Percentiles rank a stretch among this genome's conserved stretches.
Conservation (phyloP, 352 stramenopile genomes). For the Pythium brachiatum region DNA sequence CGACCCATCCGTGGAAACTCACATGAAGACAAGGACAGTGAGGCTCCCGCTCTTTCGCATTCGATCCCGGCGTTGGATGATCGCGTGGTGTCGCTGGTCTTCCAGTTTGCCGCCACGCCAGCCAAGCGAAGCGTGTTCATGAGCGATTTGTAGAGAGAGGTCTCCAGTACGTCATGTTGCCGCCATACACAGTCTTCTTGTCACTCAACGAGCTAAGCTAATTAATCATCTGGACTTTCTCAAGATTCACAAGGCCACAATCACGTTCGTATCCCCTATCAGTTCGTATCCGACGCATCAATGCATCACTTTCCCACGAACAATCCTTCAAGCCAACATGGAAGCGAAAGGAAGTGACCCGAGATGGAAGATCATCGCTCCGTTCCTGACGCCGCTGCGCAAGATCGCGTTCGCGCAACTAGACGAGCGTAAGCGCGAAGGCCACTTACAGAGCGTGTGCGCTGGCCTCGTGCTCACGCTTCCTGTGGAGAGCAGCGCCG, state of each 20-base stretch:
- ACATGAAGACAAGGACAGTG: background rate
- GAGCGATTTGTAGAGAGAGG: background rate
- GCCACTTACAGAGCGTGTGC: conserved; percentile 9
- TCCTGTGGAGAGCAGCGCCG: conserved; percentile 8
- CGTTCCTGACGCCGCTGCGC: conserved; percentile 5
- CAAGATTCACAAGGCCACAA: no score
- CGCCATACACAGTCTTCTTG: no score
- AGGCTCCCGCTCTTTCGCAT: background rate
- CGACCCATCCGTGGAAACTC: background rate
- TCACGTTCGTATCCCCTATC: no score
- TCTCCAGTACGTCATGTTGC: no score
- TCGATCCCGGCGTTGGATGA: background rate
- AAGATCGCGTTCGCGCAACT: background rate
- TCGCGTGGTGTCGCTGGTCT: background rate
- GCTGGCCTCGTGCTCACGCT: conserved; percentile 10
- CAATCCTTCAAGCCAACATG: no score
- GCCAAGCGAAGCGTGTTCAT: background rate
- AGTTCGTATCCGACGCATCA: background rate
- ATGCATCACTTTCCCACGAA: background rate
- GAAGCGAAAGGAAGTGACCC: background rate
- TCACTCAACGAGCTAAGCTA: no score
- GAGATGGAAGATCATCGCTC: conserved; percentile 5
- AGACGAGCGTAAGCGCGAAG: conserved; percentile 6
- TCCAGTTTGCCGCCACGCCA: conserved; percentile 8
- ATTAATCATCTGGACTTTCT: no score